A percentile compares a stretch with the other conserved stretches of the same genome.
Conservation (phyloP, 1,284 basidiomycete genomes). For the Boletus sp. region DNA sequence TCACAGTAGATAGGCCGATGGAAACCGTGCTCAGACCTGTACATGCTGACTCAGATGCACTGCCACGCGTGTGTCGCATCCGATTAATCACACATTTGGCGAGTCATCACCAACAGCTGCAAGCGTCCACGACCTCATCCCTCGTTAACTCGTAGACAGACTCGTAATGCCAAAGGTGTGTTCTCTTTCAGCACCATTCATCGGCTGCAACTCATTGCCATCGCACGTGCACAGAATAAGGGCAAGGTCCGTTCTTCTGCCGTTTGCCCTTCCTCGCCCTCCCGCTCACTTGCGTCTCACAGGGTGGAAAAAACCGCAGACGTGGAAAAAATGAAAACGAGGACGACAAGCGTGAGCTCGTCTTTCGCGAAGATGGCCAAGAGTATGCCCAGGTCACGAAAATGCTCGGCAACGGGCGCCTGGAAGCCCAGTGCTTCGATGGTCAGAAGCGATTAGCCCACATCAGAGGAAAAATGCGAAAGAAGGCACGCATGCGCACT, state of each 20-base stretch:
- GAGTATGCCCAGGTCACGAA: conserved; percentile 98
- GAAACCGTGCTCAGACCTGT: too few relatives aligned
- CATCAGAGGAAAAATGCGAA: conserved; percentile 98
- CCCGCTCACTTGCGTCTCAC: conserved; percentile 12
- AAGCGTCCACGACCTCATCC: background rate
- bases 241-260: conserved; percentile 58
- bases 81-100: background rate
- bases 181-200: background rate
- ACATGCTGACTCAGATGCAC: background rate
- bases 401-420: conserved; percentile 97
- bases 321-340: conserved; percentile 99
- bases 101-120: background rate
- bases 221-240: conserved; percentile 59
- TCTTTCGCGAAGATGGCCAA: conserved; percentile 98
- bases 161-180: conserved; percentile 26
- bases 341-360: conserved; percentile 96
- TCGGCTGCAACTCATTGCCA: conserved; percentile 6
- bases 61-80: background rate
- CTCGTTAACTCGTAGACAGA: background rate
- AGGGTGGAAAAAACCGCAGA: conserved; percentile 99
- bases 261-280: background rate
- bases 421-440: conserved; percentile 98
- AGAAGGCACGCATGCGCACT: conserved; percentile 69
- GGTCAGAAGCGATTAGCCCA: conserved; percentile 97
- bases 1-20: too few relatives aligned